These are phyloP conservation scores for Coelastrella sp. DNA, from an alignment of 139 green algal species.

Conservation along the genomic window DNA sequence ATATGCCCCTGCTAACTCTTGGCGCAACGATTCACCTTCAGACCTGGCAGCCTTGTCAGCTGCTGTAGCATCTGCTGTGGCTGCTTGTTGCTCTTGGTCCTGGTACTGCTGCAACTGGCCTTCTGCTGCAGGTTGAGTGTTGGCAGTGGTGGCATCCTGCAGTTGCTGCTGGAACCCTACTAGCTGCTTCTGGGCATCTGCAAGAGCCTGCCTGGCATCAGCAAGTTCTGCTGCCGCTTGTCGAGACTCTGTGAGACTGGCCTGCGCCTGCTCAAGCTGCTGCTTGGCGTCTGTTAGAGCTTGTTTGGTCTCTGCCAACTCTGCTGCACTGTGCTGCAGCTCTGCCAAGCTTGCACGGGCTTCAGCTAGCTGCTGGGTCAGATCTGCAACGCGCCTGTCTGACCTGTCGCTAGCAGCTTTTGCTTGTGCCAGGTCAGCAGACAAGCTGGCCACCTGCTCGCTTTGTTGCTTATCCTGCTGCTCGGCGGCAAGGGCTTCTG, in stretches of 20 bases:
- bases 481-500: neutral
- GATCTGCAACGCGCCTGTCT: constrained; percentile 2
- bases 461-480: constrained; percentile 7
- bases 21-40: no score
- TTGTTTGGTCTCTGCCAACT: no score
- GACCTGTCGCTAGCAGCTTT: neutral
- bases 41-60: no score
- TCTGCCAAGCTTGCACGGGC: constrained; percentile 9
- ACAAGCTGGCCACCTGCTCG: neutral
- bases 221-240: neutral
- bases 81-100: constrained; percentile 23
- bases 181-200: neutral
- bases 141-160: neutral
- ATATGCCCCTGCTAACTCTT: neutral
- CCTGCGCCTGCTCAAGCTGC: no score
- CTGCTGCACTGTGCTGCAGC: no score
- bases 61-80: neutral
- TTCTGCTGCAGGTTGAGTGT: neutral
- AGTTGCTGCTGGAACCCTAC: neutral
- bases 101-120: neutral
- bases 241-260: no score
- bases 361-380: constrained; percentile 27
- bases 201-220: neutral
- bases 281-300: no score
- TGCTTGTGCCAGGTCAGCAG: neutral